These are phyloP conservation scores for Diplocarpon mali DNA, from an alignment of 2,329 filamentous ascomycete species.

Conservation along the genomic window DNA sequence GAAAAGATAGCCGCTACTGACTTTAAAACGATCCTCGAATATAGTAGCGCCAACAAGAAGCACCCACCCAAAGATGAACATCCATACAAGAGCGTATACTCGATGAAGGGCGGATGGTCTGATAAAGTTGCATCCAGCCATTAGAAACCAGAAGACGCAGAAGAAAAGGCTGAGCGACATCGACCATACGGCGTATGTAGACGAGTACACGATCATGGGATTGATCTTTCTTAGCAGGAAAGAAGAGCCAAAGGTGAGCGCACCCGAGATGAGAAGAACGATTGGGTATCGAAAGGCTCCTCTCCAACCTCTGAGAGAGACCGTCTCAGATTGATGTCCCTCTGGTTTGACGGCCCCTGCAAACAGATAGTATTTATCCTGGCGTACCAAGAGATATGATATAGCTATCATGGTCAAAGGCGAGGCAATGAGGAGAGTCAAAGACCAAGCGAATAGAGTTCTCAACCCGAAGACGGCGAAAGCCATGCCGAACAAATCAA, in stretches of 20 bases:
- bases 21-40: conserved; percentile 60
- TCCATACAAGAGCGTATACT: conserved; percentile 72
- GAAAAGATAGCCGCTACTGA: conserved; percentile 69
- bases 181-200: conserved; percentile 74
- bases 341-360: conserved; percentile 47
- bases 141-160: conserved; percentile 70
- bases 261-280: conserved; percentile 56
- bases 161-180: conserved; percentile 80
- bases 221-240: conserved; percentile 75
- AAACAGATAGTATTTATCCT: conserved; percentile 85
- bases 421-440: conserved; percentile 70
- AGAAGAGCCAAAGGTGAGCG: conserved; percentile 59
- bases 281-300: conserved; percentile 80
- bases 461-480: conserved; percentile 73
- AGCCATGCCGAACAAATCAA: conserved; percentile 73
- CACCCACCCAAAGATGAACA: conserved; percentile 66
- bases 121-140: conserved; percentile 65
- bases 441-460: conserved; percentile 78
- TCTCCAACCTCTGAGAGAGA: conserved; percentile 62
- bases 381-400: conserved; percentile 54
- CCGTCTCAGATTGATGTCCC: conserved; percentile 46
- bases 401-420: conserved; percentile 63
- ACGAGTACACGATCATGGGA: conserved; percentile 84
- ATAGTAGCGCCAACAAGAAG: conserved; percentile 63
- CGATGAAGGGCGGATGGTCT: conserved; percentile 81